Evolutionary conservation across 129 eudicot genomes (phyloP).

Genomic region (carrot (Daucus carota)): DNA sequence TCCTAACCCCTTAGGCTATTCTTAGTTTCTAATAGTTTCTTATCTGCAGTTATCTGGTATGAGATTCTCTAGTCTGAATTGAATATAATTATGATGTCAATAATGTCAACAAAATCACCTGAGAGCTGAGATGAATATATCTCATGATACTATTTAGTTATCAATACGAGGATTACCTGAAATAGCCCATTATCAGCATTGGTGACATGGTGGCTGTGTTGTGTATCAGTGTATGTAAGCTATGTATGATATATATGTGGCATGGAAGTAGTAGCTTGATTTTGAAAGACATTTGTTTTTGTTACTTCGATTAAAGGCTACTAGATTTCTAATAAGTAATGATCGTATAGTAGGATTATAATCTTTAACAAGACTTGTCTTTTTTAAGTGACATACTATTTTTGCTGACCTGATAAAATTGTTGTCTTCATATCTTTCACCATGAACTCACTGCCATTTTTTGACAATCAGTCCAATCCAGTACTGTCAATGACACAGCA

Average conservation of each 20-base stretch:
- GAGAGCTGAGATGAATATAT: background rate
- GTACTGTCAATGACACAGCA: constrained; percentile 46
- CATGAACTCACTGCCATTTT: background rate
- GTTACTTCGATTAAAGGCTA: background rate
- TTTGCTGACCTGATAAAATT: background rate
- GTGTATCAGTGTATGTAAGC: no score
- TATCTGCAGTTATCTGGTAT: background rate
- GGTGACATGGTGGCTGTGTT: background rate
- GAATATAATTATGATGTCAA: background rate
- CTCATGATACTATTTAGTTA: background rate
- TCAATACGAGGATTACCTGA: background rate
- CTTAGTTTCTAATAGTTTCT: background rate
- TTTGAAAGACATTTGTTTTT: background rate
- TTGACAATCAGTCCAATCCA: constrained; percentile 37
- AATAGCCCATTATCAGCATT: background rate
- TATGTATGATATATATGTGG: background rate
- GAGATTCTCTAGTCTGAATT: background rate
- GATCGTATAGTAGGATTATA: background rate
- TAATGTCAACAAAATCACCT: background rate
- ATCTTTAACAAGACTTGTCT: background rate
- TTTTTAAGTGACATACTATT: background rate
- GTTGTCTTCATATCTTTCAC: background rate
- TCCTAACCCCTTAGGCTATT: background rate
- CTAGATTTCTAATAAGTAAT: background rate
- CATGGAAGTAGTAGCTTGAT: background rate